phyloP scores from a whole-genome alignment of 768 basidiomycete species.

The Fomitopsis serialis region DNA sequence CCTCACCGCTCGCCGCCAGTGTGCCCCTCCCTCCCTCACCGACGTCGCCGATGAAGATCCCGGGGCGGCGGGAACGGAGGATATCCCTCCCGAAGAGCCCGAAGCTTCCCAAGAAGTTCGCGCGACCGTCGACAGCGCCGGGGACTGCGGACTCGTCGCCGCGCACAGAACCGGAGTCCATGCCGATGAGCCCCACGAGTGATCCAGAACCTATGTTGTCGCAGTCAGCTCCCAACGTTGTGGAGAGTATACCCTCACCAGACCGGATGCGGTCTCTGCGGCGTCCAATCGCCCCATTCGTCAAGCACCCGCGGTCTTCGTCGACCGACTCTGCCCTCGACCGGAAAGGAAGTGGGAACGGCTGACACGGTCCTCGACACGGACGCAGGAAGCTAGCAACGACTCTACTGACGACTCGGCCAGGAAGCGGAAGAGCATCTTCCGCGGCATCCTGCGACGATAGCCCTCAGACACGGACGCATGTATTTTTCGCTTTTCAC shows the following conservation, averaged over 20 bases:
- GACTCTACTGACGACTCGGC: constrained; percentile 13
- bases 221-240: constrained; percentile 1
- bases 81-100: constrained; percentile 6
- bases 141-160: constrained; percentile 24
- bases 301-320: constrained; percentile 21
- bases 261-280: constrained; percentile 5
- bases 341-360: constrained; percentile 6
- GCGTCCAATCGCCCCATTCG: constrained; percentile 8
- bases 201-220: not conserved
- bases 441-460: constrained; percentile 37
- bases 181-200: not conserved
- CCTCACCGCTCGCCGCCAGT: constrained; percentile 8
- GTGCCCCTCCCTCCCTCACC: constrained; percentile 11
- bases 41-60: constrained; percentile 9
- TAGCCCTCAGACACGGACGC: constrained; percentile 13
- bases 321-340: constrained; percentile 22
- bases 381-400: constrained; percentile 3
- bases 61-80: constrained; percentile 11
- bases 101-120: constrained; percentile 2
- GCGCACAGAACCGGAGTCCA: not conserved
- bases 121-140: constrained; percentile 38
- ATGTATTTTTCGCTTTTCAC: not conserved
- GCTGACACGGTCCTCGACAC: constrained; percentile 4
- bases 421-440: constrained; percentile 31
- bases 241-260: not conserved